Percentiles rank a stretch among this genome's conserved stretches.
Conservation (phyloP, 2,329 filamentous ascomycete species). For the Aspergillus cejpii region DNA sequence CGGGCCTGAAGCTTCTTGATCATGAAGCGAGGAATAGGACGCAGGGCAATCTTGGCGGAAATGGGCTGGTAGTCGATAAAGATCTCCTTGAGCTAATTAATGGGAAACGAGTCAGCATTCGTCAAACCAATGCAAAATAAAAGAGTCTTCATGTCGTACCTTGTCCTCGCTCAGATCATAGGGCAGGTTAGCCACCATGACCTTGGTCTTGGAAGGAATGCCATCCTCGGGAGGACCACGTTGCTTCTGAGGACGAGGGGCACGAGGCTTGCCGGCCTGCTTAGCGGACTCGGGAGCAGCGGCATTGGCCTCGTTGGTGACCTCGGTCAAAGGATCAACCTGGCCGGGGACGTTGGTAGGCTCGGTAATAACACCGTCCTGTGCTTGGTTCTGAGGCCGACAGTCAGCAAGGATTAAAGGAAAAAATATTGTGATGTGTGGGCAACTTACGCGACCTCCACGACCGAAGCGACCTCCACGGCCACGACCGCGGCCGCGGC, state of each 20-base stretch:
- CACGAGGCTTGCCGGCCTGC: conserved; percentile 35
- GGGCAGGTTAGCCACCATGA: conserved; percentile 99
- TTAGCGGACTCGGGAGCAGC: conserved; percentile 40
- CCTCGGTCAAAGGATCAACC: conserved; percentile 16
- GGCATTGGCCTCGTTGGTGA: conserved; percentile 31
- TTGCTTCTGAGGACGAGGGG: conserved; percentile 60
- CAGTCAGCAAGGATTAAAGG: background rate
- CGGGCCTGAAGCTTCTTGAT: conserved; percentile 99
- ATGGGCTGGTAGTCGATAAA: conserved; percentile 87
- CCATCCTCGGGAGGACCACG: conserved; percentile 95
- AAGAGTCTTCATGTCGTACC: conserved; percentile 48
- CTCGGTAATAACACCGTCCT: conserved; percentile 24
- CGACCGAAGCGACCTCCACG: conserved; percentile 63
- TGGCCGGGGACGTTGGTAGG: conserved; percentile 15
- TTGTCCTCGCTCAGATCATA: conserved; percentile 98
- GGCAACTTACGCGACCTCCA: conserved; percentile 51
- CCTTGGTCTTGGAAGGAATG: conserved; percentile 98
- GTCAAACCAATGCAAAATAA: conserved; percentile 4
- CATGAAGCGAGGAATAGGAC: conserved; percentile 98
- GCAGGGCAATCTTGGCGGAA: conserved; percentile 96
- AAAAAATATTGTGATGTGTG: background rate
- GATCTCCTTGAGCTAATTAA: conserved; percentile 84
- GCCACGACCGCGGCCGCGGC: conserved; percentile 58
- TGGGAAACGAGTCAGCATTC: conserved; percentile 21
- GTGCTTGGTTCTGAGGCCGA: conserved; percentile 13